Evolutionary conservation across 2,329 filamentous ascomycete species (phyloP), one percentile per base, ranked within the genome.

Genomic region (Penicillium brevicompactum): DNA sequence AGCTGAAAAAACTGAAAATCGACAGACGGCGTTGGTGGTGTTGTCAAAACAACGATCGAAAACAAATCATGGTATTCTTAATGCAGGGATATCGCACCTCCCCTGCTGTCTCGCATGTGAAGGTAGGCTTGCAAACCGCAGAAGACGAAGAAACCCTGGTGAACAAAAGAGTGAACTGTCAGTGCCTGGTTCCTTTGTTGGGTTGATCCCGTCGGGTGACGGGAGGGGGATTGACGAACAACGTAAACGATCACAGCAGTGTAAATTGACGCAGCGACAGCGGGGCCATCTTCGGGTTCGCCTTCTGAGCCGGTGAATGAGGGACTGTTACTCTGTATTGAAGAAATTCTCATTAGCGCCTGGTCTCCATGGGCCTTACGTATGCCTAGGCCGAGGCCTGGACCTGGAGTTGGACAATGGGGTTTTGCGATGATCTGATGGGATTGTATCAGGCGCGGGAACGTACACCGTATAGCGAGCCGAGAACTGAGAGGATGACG

Each of bases 81-180:
- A 66, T 79, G 82, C 71, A 96, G 80, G 57, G 89, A 86, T 77
- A 96, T 96, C 59, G 91, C 89, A 61, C 92, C 92, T 71, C 89
- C 83, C 74, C 90, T 84, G 76, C 86, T 91, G 75, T 92, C 88
- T 74, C 91, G 87, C 67, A 91, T 78, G 76, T 97, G 92, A 58
- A 97, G 83, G 70, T 89, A 85, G 60, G 92, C 93, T 75, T 97
- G 93, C 64, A 92, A 85, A 55, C 88, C 90, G 76, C 93, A 97
- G 78, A 96, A 97, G 48, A 95, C 82, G 53, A 97, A 84, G 81
- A 97, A 97, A 16, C 83, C 87, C 92, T 95, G 62, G 18, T 10
- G 16, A 47, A 46, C 18, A 21, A 2, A 37, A 40, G 54, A 22
- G 3, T 32, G 18, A 16, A 24, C 32, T 27, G 49, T 69, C 51